Conservation (phyloP, 371 early-diverging fungal genomes). For the Mortierella sp. region DNA sequence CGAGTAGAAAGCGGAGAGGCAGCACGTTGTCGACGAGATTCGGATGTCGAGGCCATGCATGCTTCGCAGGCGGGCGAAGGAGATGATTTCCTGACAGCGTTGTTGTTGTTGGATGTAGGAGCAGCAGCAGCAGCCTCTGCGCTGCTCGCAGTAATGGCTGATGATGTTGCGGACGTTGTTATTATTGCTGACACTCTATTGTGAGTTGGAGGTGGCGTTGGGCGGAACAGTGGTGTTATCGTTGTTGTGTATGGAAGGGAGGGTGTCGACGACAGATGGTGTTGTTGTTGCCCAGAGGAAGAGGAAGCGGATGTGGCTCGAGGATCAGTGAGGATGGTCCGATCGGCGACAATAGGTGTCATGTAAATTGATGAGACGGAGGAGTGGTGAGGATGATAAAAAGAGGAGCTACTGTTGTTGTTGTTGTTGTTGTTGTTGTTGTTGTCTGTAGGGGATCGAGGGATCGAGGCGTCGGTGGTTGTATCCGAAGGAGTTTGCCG, state of each 20-base stretch:
- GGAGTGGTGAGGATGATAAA: not conserved
- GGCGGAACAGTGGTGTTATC: not conserved
- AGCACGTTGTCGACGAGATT: not conserved
- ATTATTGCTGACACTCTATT: not conserved
- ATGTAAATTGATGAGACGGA: not conserved
- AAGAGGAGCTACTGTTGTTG: not conserved
- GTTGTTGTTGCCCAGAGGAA: constrained; percentile 1
- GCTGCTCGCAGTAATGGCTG: not conserved
- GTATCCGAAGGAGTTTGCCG: not conserved
- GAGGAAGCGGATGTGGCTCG: not conserved
- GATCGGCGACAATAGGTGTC: not conserved
- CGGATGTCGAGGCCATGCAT: constrained; percentile 19
- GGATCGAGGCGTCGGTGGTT: not conserved
- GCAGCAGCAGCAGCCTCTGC: not conserved
- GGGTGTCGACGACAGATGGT: constrained; percentile 4
- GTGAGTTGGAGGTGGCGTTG: not conserved
- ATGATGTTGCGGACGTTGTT: not conserved
- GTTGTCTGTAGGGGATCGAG: not conserved
- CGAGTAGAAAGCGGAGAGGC: constrained; percentile 3
- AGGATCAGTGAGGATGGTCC: not conserved
- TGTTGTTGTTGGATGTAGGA: not conserved
- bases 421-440: not conserved
- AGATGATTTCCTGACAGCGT: not conserved
- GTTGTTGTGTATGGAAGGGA: constrained; percentile 11
- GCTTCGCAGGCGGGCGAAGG: constrained; percentile 18